Percentiles rank a stretch among this genome's conserved stretches.
These are phyloP conservation scores for Jaltomata sinuosa DNA, from an alignment of 257 asterid genomes.

Conservation along the genomic window DNA sequence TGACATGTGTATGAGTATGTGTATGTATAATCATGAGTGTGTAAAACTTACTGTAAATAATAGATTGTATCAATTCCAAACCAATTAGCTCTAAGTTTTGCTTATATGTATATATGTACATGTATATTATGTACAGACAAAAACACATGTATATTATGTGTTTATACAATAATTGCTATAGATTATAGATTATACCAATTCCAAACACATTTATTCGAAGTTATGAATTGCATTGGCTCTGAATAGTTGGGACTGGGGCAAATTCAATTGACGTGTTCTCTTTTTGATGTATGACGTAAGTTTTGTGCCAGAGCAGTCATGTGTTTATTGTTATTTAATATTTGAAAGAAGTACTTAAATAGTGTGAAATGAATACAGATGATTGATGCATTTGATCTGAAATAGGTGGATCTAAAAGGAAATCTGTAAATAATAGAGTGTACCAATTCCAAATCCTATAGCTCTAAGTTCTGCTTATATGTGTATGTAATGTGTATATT, in stretches of 20 bases:
- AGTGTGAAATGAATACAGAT: too few species aligned
- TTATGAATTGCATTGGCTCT: not conserved
- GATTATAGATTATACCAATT: too few species aligned
- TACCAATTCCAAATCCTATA: too few species aligned
- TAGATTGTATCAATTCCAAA: not conserved
- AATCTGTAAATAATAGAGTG: not conserved
- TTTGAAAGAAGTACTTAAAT: too few species aligned
- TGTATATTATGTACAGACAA: too few species aligned
- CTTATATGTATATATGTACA: too few species aligned
- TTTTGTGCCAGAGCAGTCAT: not conserved
- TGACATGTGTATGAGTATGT: not conserved
- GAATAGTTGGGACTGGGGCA: not conserved
- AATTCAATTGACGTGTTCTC: not conserved
- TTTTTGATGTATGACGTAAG: not conserved
- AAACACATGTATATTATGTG: not conserved
- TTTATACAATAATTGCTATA: not conserved
- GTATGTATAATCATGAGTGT: not conserved
- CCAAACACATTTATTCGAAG: not conserved
- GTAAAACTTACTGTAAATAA: not conserved
- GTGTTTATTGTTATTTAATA: not conserved
- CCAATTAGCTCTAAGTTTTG: too few species aligned
- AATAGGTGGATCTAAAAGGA: not conserved
- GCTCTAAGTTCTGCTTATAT: not conserved
- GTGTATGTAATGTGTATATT: not conserved
- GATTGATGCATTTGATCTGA: too few species aligned